phyloP scores from a whole-genome alignment of 139 green algal species.

The Closterium sp. region DNA sequence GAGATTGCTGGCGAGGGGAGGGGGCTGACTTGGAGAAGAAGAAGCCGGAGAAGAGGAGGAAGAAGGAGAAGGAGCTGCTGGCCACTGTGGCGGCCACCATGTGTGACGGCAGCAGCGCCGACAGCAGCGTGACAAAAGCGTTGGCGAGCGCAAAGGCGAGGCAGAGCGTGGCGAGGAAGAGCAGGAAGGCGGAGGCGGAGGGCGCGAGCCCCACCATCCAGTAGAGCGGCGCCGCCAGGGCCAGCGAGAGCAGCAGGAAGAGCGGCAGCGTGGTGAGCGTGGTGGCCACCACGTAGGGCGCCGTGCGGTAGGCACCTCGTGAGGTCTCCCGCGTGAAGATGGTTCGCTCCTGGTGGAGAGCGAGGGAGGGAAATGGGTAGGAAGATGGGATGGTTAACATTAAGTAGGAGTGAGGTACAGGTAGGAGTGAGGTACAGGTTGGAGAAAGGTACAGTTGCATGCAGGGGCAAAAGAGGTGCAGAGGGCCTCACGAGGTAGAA shows the following conservation, averaged over 20 bases:
- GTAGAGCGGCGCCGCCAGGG: slow-evolving; percentile 23
- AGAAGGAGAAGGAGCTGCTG: slow-evolving; percentile 28
- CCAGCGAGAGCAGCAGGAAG: slow-evolving; percentile 33
- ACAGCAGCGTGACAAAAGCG: slow-evolving; percentile 46
- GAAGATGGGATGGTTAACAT: neutral
- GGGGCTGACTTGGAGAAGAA: slow-evolving; percentile 25
- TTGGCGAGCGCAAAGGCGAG: slow-evolving; percentile 46
- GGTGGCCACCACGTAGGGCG: slow-evolving; percentile 50
- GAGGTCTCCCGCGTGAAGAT: slow-evolving; percentile 54
- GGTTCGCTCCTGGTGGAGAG: slow-evolving; percentile 15
- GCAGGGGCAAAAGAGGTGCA: neutral
- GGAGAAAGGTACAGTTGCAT: neutral
- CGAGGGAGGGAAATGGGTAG: too few relatives aligned
- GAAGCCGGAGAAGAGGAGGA: slow-evolving; percentile 56
- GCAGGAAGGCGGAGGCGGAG: slow-evolving; percentile 21
- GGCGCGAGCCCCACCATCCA: slow-evolving; percentile 33
- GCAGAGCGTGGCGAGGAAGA: slow-evolving; percentile 30
- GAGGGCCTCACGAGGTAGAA: slow-evolving; percentile 36
- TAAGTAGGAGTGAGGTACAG: neutral
- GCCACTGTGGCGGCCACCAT: slow-evolving; percentile 43
- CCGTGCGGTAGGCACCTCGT: slow-evolving; percentile 51
- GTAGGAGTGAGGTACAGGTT: too few relatives aligned
- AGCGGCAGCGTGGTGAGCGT: slow-evolving; percentile 36
- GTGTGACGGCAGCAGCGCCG: slow-evolving; percentile 48
- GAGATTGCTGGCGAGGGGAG: neutral